A percentile compares a stretch with the other conserved stretches of the same genome.
Evolutionary conservation across 2,329 filamentous ascomycete genomes (phyloP).

Genomic region (Exophiala calicioides): DNA sequence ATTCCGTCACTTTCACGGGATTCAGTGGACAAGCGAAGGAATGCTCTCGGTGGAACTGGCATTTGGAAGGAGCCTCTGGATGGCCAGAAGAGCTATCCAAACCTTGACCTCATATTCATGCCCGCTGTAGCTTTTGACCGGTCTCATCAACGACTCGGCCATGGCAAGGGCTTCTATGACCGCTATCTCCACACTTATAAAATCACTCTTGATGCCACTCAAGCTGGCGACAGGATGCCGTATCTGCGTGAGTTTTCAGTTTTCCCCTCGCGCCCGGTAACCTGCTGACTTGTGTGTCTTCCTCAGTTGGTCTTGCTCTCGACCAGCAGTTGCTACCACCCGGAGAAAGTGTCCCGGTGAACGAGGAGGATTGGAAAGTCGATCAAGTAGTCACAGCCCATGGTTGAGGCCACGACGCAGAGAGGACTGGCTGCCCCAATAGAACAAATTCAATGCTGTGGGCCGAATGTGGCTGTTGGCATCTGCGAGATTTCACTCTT

Average conservation of each 20-base stretch:
- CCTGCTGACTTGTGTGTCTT: slow-evolving; percentile 35
- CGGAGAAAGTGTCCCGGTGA: slow-evolving; percentile 69
- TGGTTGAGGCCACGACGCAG: slow-evolving; percentile 6
- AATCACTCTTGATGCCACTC: slow-evolving; percentile 38
- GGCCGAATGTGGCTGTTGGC: too few relatives aligned
- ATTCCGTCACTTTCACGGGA: slow-evolving; percentile 79
- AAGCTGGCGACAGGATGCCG: slow-evolving; percentile 49
- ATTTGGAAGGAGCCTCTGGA: slow-evolving; percentile 20
- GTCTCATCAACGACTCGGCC: slow-evolving; percentile 74
- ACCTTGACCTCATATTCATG: slow-evolving; percentile 83
- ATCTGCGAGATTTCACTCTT: too few relatives aligned
- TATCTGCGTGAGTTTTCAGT: slow-evolving; percentile 56
- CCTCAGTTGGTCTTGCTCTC: slow-evolving; percentile 74
- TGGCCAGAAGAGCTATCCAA: slow-evolving; percentile 36
- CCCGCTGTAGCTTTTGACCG: slow-evolving; percentile 91
- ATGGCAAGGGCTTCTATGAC: slow-evolving; percentile 97
- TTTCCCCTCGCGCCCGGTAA: slow-evolving; percentile 28
- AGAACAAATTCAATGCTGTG: too few relatives aligned
- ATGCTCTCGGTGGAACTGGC: slow-evolving; percentile 66
- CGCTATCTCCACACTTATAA: slow-evolving; percentile 79
- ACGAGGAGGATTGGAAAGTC: slow-evolving; percentile 74
- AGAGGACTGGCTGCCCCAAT: too few relatives aligned
- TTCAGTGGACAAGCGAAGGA: slow-evolving; percentile 66
- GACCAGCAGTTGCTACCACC: slow-evolving; percentile 76
- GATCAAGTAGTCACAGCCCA: slow-evolving; percentile 63